Base-by-base conservation (phyloP, 768 basidiomycete species). In the Mrakia hoshinonis region DNA sequence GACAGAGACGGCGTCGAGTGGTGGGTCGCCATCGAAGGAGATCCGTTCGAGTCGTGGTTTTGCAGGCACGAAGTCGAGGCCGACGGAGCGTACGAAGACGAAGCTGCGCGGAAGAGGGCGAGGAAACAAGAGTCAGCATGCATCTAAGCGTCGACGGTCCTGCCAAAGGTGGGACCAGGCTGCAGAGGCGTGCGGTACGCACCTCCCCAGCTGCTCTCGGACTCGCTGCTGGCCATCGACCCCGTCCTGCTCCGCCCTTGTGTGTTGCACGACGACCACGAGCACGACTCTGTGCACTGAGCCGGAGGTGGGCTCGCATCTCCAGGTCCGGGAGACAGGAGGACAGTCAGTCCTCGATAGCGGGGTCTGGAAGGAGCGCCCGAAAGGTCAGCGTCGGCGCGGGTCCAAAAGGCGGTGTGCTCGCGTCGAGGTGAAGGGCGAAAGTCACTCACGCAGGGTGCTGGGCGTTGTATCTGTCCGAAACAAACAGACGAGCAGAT, bases 151-250 rank as follows among this genome's bases (percentile, higher is more conserved):
- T 34, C 11, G 22, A 36, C 31, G 55, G 6, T 5, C 29, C 51
- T 20, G 26, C 11, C 22, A 26, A 24, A 24, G 52, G 13, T 7
- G n/a, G 13, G 1, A 77, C 74, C n/a, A n/a, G n/a, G n/a, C n/a
- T n/a, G n/a, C 38, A 80, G 76, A 4, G 81, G 79, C 13, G 74
- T 75, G 38, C 79, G 76, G 68, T 80, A 79, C 64, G 85, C 4
- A 82, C 73, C 29, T 52, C 52, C 34, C 68, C 64, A 66, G 26
- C 48, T 51, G 22, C 43, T 66, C 64, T 66, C 64, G 22, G 64
- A 66, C 26, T 26, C 47, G 11, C 64, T 66, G 48, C 64, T 66
- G 24, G 47, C 46, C 43, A 51, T 46, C 24, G 64, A 66, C 22
- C 64, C 64, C 11, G 31, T 34, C 24, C 47, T 26, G 48, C 47